Percentiles rank a stretch among this genome's conserved stretches.
Evolutionary conservation across 805 yeast genomes (phyloP).

Genomic region (Clavispora vitiphila): DNA sequence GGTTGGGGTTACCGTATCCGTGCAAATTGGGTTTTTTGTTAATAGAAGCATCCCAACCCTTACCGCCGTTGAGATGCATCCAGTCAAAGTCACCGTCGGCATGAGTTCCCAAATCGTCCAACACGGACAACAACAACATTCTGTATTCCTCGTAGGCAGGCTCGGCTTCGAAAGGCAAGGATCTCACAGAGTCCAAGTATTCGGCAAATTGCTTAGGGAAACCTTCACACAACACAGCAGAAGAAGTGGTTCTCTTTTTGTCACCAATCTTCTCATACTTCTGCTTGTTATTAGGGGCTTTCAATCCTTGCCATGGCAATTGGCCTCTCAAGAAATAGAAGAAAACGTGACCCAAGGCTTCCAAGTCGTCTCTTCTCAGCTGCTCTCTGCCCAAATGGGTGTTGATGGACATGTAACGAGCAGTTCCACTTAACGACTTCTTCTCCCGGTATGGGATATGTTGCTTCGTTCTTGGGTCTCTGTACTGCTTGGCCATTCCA

Average conservation of each 20-base stretch:
- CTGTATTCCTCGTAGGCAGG: slow-evolving; percentile 72
- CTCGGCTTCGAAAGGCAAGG: slow-evolving; percentile 69
- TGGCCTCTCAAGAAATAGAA: slow-evolving; percentile 94
- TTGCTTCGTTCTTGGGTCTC: slow-evolving; percentile 74
- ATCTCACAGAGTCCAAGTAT: slow-evolving; percentile 63
- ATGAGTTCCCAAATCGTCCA: slow-evolving; percentile 51
- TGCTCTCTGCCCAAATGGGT: slow-evolving; percentile 97
- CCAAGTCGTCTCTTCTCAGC: slow-evolving; percentile 93
- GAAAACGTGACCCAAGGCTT: slow-evolving; percentile 88
- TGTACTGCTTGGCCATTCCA: slow-evolving; percentile 83
- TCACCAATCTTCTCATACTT: slow-evolving; percentile 96
- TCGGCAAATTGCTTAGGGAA: slow-evolving; percentile 73
- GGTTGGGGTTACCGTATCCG: slow-evolving; percentile 75
- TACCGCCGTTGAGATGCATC: slow-evolving; percentile 74
- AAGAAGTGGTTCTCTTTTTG: slow-evolving; percentile 85
- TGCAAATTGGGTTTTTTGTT: slow-evolving; percentile 77
- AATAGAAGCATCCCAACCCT: slow-evolving; percentile 74
- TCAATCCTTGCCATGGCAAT: slow-evolving; percentile 97
- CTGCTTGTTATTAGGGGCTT: slow-evolving; percentile 95
- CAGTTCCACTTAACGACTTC: slow-evolving; percentile 95
- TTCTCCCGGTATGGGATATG: slow-evolving; percentile 92
- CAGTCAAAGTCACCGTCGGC: slow-evolving; percentile 75
- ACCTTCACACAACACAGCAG: slow-evolving; percentile 75
- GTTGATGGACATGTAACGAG: slow-evolving; percentile 91
- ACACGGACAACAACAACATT: slow-evolving; percentile 53